phyloP scores from a whole-genome alignment of 2,329 filamentous ascomycete species.

The Orbilia oligospora region DNA sequence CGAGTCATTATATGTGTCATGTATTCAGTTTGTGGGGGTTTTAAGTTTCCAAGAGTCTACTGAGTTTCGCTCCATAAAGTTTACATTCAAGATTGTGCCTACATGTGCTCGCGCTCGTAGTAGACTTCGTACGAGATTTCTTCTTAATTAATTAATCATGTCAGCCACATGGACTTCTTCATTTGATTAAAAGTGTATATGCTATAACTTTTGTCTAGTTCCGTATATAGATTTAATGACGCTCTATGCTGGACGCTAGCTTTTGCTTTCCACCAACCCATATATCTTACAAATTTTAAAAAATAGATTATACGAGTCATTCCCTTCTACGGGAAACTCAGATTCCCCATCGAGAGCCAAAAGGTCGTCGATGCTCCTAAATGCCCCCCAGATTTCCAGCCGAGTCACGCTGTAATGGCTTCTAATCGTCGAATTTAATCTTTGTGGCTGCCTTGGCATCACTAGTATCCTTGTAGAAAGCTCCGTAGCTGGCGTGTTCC shows the following conservation, averaged over 20 bases:
- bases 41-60: background rate
- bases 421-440: slow-evolving; percentile 64
- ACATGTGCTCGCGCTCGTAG: background rate
- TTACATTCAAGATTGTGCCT: background rate
- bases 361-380: slow-evolving; percentile 25
- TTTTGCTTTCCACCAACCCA: background rate
- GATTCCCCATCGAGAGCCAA: slow-evolving; percentile 14
- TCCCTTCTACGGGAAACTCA: background rate
- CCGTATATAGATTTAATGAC: slow-evolving; percentile 3
- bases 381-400: slow-evolving; percentile 33
- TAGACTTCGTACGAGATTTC: background rate
- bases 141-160: background rate
- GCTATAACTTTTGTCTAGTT: slow-evolving; percentile 42
- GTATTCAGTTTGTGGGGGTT: background rate
- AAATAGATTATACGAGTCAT: background rate
- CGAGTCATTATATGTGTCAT: background rate
- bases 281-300: slow-evolving; percentile 40
- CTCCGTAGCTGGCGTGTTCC: slow-evolving; percentile 93
- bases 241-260: slow-evolving; percentile 25
- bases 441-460: slow-evolving; percentile 67
- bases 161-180: background rate
- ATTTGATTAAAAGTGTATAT: slow-evolving; percentile 29
- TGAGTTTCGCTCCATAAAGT: background rate
- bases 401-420: slow-evolving; percentile 38
- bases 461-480: slow-evolving; percentile 92